Evolutionary conservation across 352 stramenopile species (phyloP).

Genomic region (Aphanomyces euteiches): DNA sequence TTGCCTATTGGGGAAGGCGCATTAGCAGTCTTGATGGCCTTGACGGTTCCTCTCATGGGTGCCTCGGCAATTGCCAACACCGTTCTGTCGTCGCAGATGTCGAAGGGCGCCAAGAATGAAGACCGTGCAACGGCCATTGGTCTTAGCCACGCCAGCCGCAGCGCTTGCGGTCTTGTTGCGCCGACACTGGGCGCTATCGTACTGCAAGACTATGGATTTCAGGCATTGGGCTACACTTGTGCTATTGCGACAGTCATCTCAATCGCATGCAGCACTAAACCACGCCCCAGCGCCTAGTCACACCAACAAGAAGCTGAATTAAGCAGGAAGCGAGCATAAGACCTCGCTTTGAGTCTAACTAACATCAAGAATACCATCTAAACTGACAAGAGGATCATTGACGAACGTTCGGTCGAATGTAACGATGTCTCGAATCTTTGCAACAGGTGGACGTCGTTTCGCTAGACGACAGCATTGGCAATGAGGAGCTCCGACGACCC

Average conservation of each 20-base stretch:
- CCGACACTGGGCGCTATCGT: conserved; percentile 29
- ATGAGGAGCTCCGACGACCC: neutral
- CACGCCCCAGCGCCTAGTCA: neutral
- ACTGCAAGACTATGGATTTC: neutral
- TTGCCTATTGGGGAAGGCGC: neutral
- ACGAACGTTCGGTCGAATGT: no score
- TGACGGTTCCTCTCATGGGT: conserved; percentile 30
- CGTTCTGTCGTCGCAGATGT: conserved; percentile 32
- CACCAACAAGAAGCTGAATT: neutral
- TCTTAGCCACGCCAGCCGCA: conserved; percentile 31
- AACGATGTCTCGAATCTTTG: no score
- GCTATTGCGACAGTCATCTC: neutral
- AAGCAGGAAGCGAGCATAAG: no score
- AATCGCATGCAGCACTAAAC: neutral
- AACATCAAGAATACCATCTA: neutral
- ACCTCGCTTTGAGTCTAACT: neutral
- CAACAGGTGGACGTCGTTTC: no score
- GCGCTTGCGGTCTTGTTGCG: conserved; percentile 30
- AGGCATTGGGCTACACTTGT: neutral
- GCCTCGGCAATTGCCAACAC: conserved; percentile 33
- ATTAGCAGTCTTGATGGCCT: neutral
- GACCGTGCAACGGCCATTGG: conserved; percentile 30
- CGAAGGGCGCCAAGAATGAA: conserved; percentile 9
- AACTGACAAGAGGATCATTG: neutral
- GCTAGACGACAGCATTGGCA: no score